These are phyloP conservation scores for Clonostachys sp. DNA, from an alignment of 2,329 filamentous ascomycete species.

Conservation along the genomic window DNA sequence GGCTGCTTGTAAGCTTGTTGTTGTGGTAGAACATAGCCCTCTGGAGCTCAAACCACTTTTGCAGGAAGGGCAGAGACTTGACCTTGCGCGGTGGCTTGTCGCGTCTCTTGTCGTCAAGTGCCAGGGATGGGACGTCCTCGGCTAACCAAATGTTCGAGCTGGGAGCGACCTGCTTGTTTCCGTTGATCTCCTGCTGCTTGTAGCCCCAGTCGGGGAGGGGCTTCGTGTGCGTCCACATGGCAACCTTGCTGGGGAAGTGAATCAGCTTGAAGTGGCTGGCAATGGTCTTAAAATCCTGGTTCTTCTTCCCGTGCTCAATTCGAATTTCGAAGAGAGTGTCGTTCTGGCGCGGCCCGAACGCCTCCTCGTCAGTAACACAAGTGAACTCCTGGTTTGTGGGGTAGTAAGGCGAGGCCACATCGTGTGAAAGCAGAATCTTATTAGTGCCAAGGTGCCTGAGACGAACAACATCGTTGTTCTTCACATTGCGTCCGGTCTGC, in stretches of 20 bases:
- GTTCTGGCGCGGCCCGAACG: conserved; percentile 68
- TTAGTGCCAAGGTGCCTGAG: conserved; percentile 85
- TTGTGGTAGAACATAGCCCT: conserved; percentile 99
- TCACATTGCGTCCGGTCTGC: conserved; percentile 59
- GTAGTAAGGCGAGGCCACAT: conserved; percentile 93
- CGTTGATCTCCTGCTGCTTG: conserved; percentile 98
- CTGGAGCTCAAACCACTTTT: conserved; percentile 95
- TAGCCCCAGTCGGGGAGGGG: conserved; percentile 96
- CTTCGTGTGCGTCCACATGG: conserved; percentile 97
- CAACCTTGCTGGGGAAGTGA: conserved; percentile 90
- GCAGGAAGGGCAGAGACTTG: conserved; percentile 81
- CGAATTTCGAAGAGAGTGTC: conserved; percentile 92
- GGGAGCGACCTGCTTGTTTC: conserved; percentile 90
- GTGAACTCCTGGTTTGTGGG: conserved; percentile 99
- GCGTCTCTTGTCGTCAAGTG: conserved; percentile 67
- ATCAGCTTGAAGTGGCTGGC: conserved; percentile 94
- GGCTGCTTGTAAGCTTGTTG: conserved; percentile 93
- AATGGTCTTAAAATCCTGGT: conserved; percentile 84
- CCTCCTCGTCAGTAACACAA: conserved; percentile 68
- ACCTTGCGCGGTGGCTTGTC: conserved; percentile 72
- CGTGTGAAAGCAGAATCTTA: conserved; percentile 83
- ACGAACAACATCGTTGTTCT: conserved; percentile 80
- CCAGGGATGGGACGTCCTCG: conserved; percentile 82
- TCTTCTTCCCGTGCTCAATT: conserved; percentile 78
- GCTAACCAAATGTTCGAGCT: conserved; percentile 93